Percentiles rank a stretch among this genome's conserved stretches.
These are phyloP conservation scores for Ophiostoma australiae DNA, from an alignment of 2,329 filamentous ascomycete genomes.

Conservation along the genomic window DNA sequence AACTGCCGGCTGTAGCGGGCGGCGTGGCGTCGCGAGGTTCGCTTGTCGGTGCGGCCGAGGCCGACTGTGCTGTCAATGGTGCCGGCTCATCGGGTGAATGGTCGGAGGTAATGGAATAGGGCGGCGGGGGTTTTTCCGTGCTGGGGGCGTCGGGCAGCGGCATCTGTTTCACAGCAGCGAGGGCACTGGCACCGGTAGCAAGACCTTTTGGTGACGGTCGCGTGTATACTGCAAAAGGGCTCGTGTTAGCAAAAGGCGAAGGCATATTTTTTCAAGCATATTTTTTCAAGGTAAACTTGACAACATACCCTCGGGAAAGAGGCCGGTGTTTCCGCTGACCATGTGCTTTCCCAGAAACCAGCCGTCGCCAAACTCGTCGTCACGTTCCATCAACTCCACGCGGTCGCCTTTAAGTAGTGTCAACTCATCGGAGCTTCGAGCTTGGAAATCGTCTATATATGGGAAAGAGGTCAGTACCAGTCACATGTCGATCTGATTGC, in stretches of 20 bases:
- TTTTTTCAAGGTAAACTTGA: not conserved
- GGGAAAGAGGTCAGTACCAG: not conserved
- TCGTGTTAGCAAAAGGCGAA: slow-evolving; percentile 31
- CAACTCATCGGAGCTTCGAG: slow-evolving; percentile 88
- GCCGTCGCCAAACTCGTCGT: slow-evolving; percentile 84
- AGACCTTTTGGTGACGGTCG: slow-evolving; percentile 48
- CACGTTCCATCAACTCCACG: slow-evolving; percentile 76
- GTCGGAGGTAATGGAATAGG: not conserved
- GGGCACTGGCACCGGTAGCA: slow-evolving; percentile 31
- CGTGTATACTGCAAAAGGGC: slow-evolving; percentile 48
- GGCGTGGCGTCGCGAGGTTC: not conserved
- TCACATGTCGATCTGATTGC: not conserved
- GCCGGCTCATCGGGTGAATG: not conserved
- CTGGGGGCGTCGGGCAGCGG: slow-evolving; percentile 14
- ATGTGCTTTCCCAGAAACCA: slow-evolving; percentile 77
- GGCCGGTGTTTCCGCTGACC: slow-evolving; percentile 65
- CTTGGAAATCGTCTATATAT: slow-evolving; percentile 76
- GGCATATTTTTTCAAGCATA: not conserved
- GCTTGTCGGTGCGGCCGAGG: not conserved
- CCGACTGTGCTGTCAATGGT: slow-evolving; percentile 26
- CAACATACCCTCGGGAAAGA: slow-evolving; percentile 74
- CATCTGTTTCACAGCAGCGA: slow-evolving; percentile 24
- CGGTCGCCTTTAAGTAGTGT: slow-evolving; percentile 79
- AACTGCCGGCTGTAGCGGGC: not conserved
- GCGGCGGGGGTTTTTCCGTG: slow-evolving; percentile 11